These are phyloP conservation scores for Myrica gale DNA, from an alignment of 306 rosid species.

Conservation along the genomic window DNA sequence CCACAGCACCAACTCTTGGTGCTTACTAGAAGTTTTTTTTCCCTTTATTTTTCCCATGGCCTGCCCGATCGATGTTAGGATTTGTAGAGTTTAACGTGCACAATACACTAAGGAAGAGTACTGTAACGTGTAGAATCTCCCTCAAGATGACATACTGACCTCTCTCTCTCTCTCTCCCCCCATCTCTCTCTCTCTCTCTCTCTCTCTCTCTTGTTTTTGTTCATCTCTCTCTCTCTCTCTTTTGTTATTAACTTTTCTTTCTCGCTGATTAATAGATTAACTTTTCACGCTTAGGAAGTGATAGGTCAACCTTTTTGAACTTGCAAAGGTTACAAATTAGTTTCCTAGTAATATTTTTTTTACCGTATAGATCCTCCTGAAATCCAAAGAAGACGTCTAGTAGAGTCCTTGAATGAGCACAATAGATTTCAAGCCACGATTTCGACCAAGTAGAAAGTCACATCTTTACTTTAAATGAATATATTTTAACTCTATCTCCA, in stretches of 20 bases:
- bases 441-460: background rate
- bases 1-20: background rate
- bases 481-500: no score
- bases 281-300: slow-evolving; percentile 11
- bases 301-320: slow-evolving; percentile 24
- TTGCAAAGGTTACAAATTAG: slow-evolving; percentile 31
- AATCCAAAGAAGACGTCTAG: slow-evolving; percentile 40
- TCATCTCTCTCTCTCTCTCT: no score
- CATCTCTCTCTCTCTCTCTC: no score
- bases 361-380: slow-evolving; percentile 32
- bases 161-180: background rate
- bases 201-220: no score
- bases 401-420: slow-evolving; percentile 38
- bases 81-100: slow-evolving; percentile 13
- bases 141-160: background rate
- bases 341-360: slow-evolving; percentile 19
- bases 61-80: background rate
- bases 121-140: background rate
- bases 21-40: background rate
- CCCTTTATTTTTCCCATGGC: background rate
- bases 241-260: no score
- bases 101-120: background rate
- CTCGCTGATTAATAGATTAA: background rate
- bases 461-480: no score
- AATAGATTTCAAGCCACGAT: background rate